Base-by-base conservation (phyloP, 2,329 filamentous ascomycete species). In the Neonectria neomacrospora region DNA sequence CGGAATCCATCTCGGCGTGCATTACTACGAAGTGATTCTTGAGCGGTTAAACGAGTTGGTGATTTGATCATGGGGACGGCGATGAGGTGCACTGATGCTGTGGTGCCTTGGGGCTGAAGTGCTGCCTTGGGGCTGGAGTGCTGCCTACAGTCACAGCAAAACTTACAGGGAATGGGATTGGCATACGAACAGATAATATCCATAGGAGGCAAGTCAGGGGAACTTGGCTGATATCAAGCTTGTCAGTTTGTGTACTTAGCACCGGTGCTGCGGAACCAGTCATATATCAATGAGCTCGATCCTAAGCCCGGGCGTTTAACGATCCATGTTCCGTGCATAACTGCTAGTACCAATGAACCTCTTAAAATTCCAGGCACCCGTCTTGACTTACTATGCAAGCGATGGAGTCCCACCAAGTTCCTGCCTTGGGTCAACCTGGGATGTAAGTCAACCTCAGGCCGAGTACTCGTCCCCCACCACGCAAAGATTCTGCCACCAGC, bases 401-500 rank as follows among this genome's bases (percentile, higher is more conserved):
- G 28, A 48, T 48, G 45, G 45, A 30, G 26, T 28, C 26, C 23
- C 45, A 30, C 26, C 18, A 32, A 18, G 47, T 18, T 59, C 30
- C 18, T 54, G 28, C 41, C 22, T 32, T 22, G 28, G 10, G 44
- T 30, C 10, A 47, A 47, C 50, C 41, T 53, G 30, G 53, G 14
- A n/a, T 45, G 16, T 9, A 20, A 50, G 34, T 20, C n/a, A 41
- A 18, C 53, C 60, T 57, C 45, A 59, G 22, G 34, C 32, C 54
- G 23, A 44, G 14, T 14, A 23, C 53, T 61, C 34, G 52, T 48
- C 30, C 39, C n/a, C 2, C 20, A 22, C 30, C 39, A 42, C 10
- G 18, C 18, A 30, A 54, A 30, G 52, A 72, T 76, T 75, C 73
- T 76, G 74, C 74, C 74, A 48, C 57, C 47, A 22, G 47, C 20